Conservation (phyloP, 768 basidiomycete genomes). For the Podaxis sp. region DNA sequence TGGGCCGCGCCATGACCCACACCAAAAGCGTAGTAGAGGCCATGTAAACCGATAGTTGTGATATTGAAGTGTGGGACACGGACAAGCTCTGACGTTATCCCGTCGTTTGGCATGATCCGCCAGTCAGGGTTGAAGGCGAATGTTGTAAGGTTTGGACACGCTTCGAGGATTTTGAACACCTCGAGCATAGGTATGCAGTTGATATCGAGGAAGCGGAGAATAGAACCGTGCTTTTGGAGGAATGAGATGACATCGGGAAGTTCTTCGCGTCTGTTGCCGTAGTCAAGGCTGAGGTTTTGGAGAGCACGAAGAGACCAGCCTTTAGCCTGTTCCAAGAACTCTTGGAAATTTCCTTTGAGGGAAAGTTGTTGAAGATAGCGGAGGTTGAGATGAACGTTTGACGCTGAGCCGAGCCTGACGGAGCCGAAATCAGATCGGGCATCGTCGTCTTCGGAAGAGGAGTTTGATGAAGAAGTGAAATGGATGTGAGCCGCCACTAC, state of each 20-base stretch:
- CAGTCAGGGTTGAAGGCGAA: constrained; percentile 80
- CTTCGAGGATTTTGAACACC: constrained; percentile 55
- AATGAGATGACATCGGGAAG: constrained; percentile 61
- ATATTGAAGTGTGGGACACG: constrained; percentile 56
- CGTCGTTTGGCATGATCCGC: constrained; percentile 42
- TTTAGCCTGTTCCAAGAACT: constrained; percentile 66
- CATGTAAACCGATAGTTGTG: constrained; percentile 64
- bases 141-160: constrained; percentile 59
- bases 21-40: constrained; percentile 67
- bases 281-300: constrained; percentile 55
- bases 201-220: constrained; percentile 65
- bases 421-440: constrained; percentile 32
- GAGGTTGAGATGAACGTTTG: constrained; percentile 51
- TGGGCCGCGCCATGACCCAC: constrained; percentile 48
- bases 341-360: constrained; percentile 55
- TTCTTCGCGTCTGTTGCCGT: constrained; percentile 40
- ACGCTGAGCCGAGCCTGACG: constrained; percentile 59
- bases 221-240: constrained; percentile 53
- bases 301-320: constrained; percentile 69
- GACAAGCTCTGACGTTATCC: constrained; percentile 37
- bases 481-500: constrained; percentile 58
- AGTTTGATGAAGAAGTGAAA: constrained; percentile 32
- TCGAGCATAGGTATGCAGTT: constrained; percentile 57
- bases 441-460: constrained; percentile 33
- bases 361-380: constrained; percentile 61